phyloP scores from a whole-genome alignment of 192 early-diverging fungal genomes.

The Phycomyces blakesleeanus region DNA sequence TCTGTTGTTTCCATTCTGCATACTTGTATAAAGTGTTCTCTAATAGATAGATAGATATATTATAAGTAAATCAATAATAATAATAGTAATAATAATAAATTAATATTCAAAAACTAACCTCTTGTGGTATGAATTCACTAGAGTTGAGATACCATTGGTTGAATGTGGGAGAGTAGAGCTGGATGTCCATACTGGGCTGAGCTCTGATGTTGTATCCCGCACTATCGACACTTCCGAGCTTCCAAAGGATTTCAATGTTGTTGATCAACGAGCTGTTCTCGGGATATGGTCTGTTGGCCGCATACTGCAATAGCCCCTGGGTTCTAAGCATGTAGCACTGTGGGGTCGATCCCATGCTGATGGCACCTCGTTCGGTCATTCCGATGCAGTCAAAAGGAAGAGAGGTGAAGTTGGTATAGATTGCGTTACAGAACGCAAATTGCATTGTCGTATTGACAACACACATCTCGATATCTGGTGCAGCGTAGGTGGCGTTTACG shows the following conservation, averaged over 20 bases:
- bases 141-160: slow-evolving; percentile 7
- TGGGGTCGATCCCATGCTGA: background rate
- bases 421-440: background rate
- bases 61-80: no score
- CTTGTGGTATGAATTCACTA: background rate
- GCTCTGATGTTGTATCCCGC: background rate
- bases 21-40: no score
- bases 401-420: background rate
- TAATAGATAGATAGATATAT: no score
- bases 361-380: background rate
- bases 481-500: background rate
- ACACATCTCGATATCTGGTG: slow-evolving; percentile 4
- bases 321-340: slow-evolving; percentile 13
- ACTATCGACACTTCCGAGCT: slow-evolving; percentile 8
- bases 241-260: slow-evolving; percentile 19
- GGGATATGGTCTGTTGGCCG: background rate
- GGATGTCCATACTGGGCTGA: slow-evolving; percentile 2
- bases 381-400: background rate
- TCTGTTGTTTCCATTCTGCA: background rate
- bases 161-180: slow-evolving; percentile 16
- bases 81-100: no score
- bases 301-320: background rate
- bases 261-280: background rate
- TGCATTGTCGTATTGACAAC: background rate
- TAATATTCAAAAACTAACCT: no score